Percentiles rank a stretch among this genome's conserved stretches.
phyloP scores from a whole-genome alignment of 106 monocot species.

The Amphibolis antarctica region DNA sequence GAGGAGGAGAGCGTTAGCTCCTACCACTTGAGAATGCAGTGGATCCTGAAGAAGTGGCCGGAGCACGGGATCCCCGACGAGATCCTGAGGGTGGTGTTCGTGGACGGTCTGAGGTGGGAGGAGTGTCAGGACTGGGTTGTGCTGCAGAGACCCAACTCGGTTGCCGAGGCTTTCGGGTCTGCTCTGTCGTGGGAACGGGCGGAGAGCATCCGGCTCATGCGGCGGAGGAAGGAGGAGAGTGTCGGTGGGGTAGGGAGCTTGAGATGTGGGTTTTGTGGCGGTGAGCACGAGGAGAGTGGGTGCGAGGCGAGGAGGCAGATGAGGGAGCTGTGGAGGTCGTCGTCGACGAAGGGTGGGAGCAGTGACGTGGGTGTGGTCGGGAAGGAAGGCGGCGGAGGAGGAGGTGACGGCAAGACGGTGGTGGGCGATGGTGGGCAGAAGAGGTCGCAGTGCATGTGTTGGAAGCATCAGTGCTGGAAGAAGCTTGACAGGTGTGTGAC shows the following conservation, averaged over 20 bases:
- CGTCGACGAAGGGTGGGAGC: conserved; percentile 19
- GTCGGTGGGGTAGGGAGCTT: conserved; percentile 4
- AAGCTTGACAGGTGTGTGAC: conserved; percentile 8
- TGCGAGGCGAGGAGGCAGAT: conserved; percentile 57
- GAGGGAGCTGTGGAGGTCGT: conserved; percentile 47
- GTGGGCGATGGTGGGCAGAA: background rate
- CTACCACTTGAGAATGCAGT: conserved; percentile 19
- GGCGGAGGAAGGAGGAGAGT: conserved; percentile 38
- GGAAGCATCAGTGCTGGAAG: conserved; percentile 36
- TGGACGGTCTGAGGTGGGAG: conserved; percentile 62
- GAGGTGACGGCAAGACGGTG: conserved; percentile 1
- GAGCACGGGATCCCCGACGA: conserved; percentile 52
- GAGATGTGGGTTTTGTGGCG: conserved; percentile 64
- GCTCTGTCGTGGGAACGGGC: conserved; percentile 57
- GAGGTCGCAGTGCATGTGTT: conserved; percentile 15
- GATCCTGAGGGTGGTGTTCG: conserved; percentile 45
- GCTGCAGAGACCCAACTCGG: conserved; percentile 35
- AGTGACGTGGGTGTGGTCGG: background rate
- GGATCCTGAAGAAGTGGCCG: conserved; percentile 60
- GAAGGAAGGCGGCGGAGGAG: background rate
- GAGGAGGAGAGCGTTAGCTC: conserved; percentile 13
- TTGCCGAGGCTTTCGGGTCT: conserved; percentile 52
- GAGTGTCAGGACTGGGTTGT: conserved; percentile 50
- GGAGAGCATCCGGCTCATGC: conserved; percentile 13
- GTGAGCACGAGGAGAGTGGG: conserved; percentile 34